phyloP scores from a whole-genome alignment of 2,329 filamentous ascomycete genomes.

The Fusarium sp. region DNA sequence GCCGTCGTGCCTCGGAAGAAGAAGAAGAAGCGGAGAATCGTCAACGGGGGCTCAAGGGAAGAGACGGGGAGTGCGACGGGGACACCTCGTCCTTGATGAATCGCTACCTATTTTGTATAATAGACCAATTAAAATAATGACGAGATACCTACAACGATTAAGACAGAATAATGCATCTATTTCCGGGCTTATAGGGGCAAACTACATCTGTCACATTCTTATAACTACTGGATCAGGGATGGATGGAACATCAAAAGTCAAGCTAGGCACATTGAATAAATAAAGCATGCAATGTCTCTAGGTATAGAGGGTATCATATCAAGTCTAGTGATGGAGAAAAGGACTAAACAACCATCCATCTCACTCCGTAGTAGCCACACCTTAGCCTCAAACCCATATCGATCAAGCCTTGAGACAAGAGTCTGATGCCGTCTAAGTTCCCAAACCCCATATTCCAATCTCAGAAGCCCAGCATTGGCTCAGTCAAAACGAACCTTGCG shows the following conservation, averaged over 20 bases:
- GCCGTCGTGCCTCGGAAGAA: conserved; percentile 79
- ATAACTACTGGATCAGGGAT: not conserved
- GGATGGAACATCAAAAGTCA: not conserved
- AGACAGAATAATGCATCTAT: conserved; percentile 1
- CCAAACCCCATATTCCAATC: not conserved
- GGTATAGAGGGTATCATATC: conserved; percentile 45
- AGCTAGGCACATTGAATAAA: not conserved
- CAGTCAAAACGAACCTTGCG: conserved; percentile 59
- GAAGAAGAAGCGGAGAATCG: conserved; percentile 79
- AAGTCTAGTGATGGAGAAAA: conserved; percentile 27
- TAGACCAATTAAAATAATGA: conserved; percentile 44
- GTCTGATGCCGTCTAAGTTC: not conserved
- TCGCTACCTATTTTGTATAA: not conserved
- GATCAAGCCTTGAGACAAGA: not conserved
- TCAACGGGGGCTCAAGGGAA: conserved; percentile 65
- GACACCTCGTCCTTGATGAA: conserved; percentile 62
- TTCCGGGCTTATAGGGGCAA: not conserved
- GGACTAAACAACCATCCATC: not conserved
- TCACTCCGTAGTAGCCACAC: not conserved
- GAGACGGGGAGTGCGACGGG: conserved; percentile 71
- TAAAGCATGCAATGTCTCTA: conserved; percentile 25
- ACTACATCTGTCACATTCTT: not conserved
- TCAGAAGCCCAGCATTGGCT: conserved; percentile 15
- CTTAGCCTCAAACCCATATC: not conserved
- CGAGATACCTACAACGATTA: conserved; percentile 38